A percentile compares a stretch with the other conserved stretches of the same genome.
phyloP scores from a whole-genome alignment of 2,329 filamentous ascomycete genomes.

The Tolypocladium ovalisporum region DNA sequence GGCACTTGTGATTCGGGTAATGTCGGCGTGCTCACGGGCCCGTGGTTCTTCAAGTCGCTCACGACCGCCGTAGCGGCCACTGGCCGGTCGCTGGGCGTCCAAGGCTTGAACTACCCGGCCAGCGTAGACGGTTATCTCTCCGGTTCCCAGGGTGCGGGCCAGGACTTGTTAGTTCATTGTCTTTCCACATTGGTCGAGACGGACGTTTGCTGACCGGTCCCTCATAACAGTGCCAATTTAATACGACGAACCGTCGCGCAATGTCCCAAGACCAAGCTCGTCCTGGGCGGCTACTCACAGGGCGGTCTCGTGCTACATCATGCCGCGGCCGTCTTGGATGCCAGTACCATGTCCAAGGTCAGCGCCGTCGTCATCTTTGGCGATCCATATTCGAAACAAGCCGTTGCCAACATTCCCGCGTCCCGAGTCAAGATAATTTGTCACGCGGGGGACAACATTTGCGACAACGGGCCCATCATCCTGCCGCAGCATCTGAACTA shows the following conservation, averaged over 20 bases:
- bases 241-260: slow-evolving; percentile 16
- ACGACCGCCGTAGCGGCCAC: slow-evolving; percentile 1
- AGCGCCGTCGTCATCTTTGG: slow-evolving; percentile 20
- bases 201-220: not conserved
- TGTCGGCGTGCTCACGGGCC: slow-evolving; percentile 16
- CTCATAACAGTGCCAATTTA: slow-evolving; percentile 19
- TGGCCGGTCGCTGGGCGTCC: slow-evolving; percentile 9
- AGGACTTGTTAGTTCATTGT: slow-evolving; percentile 11
- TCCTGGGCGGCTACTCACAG: slow-evolving; percentile 17
- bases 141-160: slow-evolving; percentile 9
- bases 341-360: slow-evolving; percentile 12
- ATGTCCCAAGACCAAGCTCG: slow-evolving; percentile 13
- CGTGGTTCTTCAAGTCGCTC: slow-evolving; percentile 14
- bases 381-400: slow-evolving; percentile 12
- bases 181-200: not conserved
- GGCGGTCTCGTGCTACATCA: slow-evolving; percentile 16
- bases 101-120: slow-evolving; percentile 17
- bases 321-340: slow-evolving; percentile 12
- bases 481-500: slow-evolving; percentile 16
- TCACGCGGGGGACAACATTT: slow-evolving; percentile 17
- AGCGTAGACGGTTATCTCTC: slow-evolving; percentile 14
- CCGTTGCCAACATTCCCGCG: slow-evolving; percentile 11
- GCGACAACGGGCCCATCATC: slow-evolving; percentile 16
- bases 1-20: slow-evolving; percentile 20
- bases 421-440: slow-evolving; percentile 12